phyloP scores from a whole-genome alignment of 768 basidiomycete genomes.

The Cystofilobasidium macerans region DNA sequence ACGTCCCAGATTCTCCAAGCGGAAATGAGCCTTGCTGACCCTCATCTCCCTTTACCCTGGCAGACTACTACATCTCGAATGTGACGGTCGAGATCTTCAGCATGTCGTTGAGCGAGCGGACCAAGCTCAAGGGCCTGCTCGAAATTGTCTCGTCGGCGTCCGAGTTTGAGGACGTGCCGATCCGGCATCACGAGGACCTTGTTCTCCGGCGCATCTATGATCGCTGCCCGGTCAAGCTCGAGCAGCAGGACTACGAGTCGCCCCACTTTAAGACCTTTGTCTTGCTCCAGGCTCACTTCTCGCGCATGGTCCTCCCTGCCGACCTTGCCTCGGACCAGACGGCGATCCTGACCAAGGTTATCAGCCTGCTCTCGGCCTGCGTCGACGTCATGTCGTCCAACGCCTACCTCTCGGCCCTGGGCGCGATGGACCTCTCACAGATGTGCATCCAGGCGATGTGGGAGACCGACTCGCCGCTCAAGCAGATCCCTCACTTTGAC shows the following conservation, averaged over 20 bases:
- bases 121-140: constrained; percentile 89
- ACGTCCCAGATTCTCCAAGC: constrained; percentile 44
- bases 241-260: constrained; percentile 72
- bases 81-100: constrained; percentile 96
- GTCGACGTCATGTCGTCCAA: constrained; percentile 98
- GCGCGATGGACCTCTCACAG: constrained; percentile 95
- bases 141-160: constrained; percentile 96
- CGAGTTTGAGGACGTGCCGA: constrained; percentile 90
- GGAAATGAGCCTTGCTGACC: not conserved
- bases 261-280: constrained; percentile 98
- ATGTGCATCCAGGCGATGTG: constrained; percentile 98
- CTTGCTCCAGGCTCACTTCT: constrained; percentile 92
- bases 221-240: constrained; percentile 87
- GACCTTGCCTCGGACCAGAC: constrained; percentile 88
- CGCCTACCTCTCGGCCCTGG: constrained; percentile 83
- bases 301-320: constrained; percentile 77
- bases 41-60: not conserved
- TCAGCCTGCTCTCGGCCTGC: constrained; percentile 83
- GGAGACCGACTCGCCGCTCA: constrained; percentile 91
- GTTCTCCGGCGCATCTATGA: constrained; percentile 84
- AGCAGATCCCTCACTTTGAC: constrained; percentile 95
- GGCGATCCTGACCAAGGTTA: constrained; percentile 74
- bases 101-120: constrained; percentile 84
- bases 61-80: constrained; percentile 46
- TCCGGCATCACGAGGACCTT: constrained; percentile 72